phyloP scores from a whole-genome alignment of 305 asterid genomes.

The Plantago coronopus region DNA sequence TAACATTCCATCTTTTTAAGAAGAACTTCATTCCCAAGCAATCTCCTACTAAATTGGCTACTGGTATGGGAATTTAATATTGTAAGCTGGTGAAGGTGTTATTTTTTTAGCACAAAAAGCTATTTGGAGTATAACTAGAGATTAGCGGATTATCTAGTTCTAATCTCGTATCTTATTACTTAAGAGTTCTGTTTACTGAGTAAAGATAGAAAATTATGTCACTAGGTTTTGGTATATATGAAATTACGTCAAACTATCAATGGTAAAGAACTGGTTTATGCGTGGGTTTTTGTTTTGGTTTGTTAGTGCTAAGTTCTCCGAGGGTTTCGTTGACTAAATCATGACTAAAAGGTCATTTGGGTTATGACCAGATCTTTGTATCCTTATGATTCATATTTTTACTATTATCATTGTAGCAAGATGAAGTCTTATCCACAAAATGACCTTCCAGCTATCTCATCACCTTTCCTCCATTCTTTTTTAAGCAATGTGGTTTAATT shows the following conservation, averaged over 20 bases:
- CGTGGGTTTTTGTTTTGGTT: not conserved
- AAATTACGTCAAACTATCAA: not conserved
- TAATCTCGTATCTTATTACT: no score
- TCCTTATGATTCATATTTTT: slow-evolving; percentile 17
- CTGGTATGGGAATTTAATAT: not conserved
- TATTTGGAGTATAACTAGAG: not conserved
- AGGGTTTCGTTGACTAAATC: slow-evolving; percentile 1
- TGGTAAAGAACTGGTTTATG: no score
- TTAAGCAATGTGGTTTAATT: slow-evolving; percentile 3
- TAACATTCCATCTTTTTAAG: slow-evolving; percentile 26
- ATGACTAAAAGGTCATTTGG: slow-evolving; percentile 14
- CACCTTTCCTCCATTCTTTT: slow-evolving; percentile 25
- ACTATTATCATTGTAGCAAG: slow-evolving; percentile 28
- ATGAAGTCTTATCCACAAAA: slow-evolving; percentile 28
- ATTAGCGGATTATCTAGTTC: no score
- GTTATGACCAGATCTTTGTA: not conserved
- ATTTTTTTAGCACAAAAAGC: slow-evolving; percentile 1
- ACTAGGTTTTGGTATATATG: no score
- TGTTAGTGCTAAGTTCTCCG: not conserved
- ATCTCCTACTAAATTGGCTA: slow-evolving; percentile 25
- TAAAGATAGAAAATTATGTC: not conserved
- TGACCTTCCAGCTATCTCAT: slow-evolving; percentile 38
- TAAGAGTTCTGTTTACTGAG: not conserved
- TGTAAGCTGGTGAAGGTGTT: not conserved
- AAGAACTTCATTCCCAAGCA: slow-evolving; percentile 71